Evolutionary conservation across 768 basidiomycete genomes (phyloP).

Genomic region (Leccinum boreale): DNA sequence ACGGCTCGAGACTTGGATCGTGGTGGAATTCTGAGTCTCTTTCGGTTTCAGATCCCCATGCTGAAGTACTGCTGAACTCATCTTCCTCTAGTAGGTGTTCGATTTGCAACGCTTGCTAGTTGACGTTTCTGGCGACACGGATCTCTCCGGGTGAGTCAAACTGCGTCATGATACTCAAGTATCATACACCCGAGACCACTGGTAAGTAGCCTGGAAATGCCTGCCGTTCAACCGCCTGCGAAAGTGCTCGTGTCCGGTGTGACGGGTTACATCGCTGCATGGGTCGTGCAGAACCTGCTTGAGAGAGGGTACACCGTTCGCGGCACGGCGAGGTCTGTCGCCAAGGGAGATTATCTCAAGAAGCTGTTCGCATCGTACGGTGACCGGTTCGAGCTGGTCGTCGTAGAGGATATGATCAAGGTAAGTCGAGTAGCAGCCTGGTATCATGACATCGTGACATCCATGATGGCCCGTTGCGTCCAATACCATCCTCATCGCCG

Average conservation of each 20-base stretch:
- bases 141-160: too few species aligned
- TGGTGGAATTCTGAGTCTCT: too few species aligned
- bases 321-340: constrained; percentile 59
- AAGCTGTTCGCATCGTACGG: constrained; percentile 52
- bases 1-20: too few species aligned
- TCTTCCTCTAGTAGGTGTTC: too few species aligned
- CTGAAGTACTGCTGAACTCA: too few species aligned
- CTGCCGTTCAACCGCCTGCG: constrained; percentile 23
- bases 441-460: not conserved
- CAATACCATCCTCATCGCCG: not conserved
- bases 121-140: too few species aligned
- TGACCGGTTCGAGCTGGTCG: constrained; percentile 56
- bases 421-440: constrained; percentile 28
- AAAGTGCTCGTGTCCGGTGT: constrained; percentile 31
- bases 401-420: constrained; percentile 68
- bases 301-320: constrained; percentile 61
- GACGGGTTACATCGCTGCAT: constrained; percentile 24
- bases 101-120: too few species aligned
- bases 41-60: too few species aligned
- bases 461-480: not conserved
- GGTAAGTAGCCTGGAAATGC: constrained; percentile 39
- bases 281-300: constrained; percentile 55
- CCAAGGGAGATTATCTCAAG: constrained; percentile 58
- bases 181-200: too few species aligned
- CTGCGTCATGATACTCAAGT: too few species aligned